Percentiles rank a stretch among this genome's conserved stretches.
phyloP scores from a whole-genome alignment of 129 eudicot species.

The Lactuca saligna region DNA sequence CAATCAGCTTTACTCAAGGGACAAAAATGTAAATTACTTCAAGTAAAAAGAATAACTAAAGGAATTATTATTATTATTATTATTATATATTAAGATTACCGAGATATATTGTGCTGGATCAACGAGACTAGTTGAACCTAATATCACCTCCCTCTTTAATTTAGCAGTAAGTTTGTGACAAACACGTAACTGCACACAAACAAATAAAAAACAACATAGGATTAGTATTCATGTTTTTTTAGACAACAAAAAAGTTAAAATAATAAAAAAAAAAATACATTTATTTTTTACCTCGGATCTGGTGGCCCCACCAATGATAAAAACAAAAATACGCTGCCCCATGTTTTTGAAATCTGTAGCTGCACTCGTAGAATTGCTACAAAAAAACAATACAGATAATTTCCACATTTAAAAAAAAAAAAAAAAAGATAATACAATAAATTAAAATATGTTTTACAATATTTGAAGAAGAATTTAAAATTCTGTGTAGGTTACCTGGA shows the following conservation, averaged over 20 bases:
- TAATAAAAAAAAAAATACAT: too few species aligned
- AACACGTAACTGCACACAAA: constrained; percentile 52
- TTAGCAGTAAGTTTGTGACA: constrained; percentile 68
- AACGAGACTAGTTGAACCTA: constrained; percentile 72
- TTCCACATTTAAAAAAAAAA: neutral
- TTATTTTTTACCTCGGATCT: constrained; percentile 69
- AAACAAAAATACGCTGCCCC: constrained; percentile 81
- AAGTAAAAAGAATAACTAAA: neutral
- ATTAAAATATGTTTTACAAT: neutral
- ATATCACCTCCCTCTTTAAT: constrained; percentile 58
- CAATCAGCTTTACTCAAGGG: neutral
- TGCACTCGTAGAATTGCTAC: constrained; percentile 58
- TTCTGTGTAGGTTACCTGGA: constrained; percentile 46
- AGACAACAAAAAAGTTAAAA: neutral
- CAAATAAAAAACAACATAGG: neutral
- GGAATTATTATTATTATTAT: neutral
- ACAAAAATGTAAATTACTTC: neutral
- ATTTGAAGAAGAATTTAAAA: neutral
- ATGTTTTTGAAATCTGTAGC: constrained; percentile 64
- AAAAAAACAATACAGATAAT: constrained; percentile 13
- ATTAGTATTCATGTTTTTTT: neutral
- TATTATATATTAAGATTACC: constrained; percentile 24
- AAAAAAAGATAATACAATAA: too few species aligned
- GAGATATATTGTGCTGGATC: constrained; percentile 70
- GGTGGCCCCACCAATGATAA: constrained; percentile 86